Base-by-base conservation (phyloP, 2,329 filamentous ascomycete genomes). In the Endothia cerciana region DNA sequence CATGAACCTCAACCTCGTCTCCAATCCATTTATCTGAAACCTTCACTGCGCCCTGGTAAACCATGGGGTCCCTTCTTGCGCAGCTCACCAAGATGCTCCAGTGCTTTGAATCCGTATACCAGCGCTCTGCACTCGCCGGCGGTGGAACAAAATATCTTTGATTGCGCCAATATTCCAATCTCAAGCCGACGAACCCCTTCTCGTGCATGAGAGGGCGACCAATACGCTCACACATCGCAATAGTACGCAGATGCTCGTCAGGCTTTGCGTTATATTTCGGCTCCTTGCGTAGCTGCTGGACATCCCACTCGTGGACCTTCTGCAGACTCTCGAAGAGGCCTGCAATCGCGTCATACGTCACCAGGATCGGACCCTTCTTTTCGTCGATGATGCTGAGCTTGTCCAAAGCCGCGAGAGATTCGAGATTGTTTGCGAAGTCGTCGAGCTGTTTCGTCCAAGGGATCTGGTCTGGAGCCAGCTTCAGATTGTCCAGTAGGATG, bases 161-260 rank as follows among this genome's bases (percentile, higher is more conserved):
- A 71, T 89, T 84, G 75, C 87, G 89, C 92, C 92, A 95, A 75
- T 94, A 96, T 69, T 93, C 89, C 47, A 95, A 72, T 59, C 85
- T 87, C 64, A 94, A 78, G 0, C 92, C 92, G 33, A 94, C 79
- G 60, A 84, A 85, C 28, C 84, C 83, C 60, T 87, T 82, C 17
- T 84, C 83, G 76, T 95, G 91, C 85, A 94, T 90, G 38, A 83
- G 79, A 0, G 92, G 91, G 38, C 83, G 83, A 1, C 92, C 92
- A 73, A 91, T 90, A 69, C 84, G 87, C 65, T 85, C 86, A 74
- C 90, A 93, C 76, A 92, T 84, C 57, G 87, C 88, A 60, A 84
- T 78, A n/a, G 83, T 78, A 53, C 83, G 81, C 13, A 89, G 75
- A 47, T 77, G 80, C n/a, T 81, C 77, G 38, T 85, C 82, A 1